Conservation (phyloP, 805 yeast genomes). For the Blastobotrys americana region DNA sequence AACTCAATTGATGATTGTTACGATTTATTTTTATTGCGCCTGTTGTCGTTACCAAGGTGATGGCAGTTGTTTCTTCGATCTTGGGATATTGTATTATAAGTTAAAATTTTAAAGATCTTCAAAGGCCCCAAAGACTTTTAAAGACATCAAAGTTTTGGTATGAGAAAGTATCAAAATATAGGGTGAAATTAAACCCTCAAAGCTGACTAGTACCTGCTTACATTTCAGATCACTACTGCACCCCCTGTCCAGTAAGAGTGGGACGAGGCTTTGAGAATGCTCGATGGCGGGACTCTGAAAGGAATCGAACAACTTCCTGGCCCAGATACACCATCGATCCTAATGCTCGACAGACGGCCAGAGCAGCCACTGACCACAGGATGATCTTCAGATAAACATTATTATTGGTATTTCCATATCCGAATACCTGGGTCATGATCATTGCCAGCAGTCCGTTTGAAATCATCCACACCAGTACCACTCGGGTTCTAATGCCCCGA, state of each 20-base stretch:
- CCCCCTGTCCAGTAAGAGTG: slow-evolving; percentile 1
- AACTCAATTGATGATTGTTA: too few species aligned
- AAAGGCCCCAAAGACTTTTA: too few species aligned
- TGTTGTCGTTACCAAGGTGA: too few species aligned
- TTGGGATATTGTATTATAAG: too few species aligned
- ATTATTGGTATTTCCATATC: slow-evolving; percentile 53
- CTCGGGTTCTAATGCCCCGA: slow-evolving; percentile 88
- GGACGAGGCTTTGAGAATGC: slow-evolving; percentile 5
- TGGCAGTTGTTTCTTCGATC: too few species aligned
- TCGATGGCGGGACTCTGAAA: slow-evolving; percentile 12
- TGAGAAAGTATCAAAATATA: too few species aligned
- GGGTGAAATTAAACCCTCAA: too few species aligned
- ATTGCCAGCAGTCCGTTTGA: slow-evolving; percentile 73
- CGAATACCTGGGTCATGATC: slow-evolving; percentile 79
- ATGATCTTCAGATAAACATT: slow-evolving; percentile 78
- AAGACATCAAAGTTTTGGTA: too few species aligned
- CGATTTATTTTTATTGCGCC: too few species aligned
- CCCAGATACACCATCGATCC: slow-evolving; percentile 72
- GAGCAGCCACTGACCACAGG: slow-evolving; percentile 84
- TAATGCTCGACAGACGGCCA: slow-evolving; percentile 71
- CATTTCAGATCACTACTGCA: too few species aligned
- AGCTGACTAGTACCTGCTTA: too few species aligned
- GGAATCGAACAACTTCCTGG: slow-evolving; percentile 28
- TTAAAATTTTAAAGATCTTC: too few species aligned
- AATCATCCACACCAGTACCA: slow-evolving; percentile 91